phyloP scores from a whole-genome alignment of 768 basidiomycete species.

The Lactarius sp. region DNA sequence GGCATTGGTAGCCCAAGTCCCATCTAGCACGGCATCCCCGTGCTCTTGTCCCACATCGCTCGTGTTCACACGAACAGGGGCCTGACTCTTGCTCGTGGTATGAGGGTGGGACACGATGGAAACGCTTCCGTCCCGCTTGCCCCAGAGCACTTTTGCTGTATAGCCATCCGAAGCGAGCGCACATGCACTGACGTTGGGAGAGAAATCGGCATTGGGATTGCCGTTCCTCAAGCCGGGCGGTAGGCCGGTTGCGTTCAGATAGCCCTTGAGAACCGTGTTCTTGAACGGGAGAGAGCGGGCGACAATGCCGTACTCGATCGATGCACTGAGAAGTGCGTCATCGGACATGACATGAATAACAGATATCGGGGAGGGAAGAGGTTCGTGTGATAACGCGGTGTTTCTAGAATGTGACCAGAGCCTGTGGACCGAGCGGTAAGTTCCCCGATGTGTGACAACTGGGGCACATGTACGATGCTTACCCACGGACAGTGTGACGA shows the following conservation, averaged over 20 bases:
- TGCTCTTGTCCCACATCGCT: slow-evolving; percentile 59
- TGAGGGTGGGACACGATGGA: slow-evolving; percentile 52
- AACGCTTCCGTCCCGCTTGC: slow-evolving; percentile 63
- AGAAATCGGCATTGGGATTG: slow-evolving; percentile 72
- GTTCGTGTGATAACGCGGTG: slow-evolving; percentile 56
- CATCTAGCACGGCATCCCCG: slow-evolving; percentile 51
- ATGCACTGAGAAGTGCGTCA: slow-evolving; percentile 53
- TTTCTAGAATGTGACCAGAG: slow-evolving; percentile 66
- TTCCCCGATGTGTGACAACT: neutral
- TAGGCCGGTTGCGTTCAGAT: slow-evolving; percentile 57
- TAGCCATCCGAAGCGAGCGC: slow-evolving; percentile 56
- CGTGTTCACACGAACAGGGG: slow-evolving; percentile 42
- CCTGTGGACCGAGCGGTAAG: slow-evolving; percentile 35
- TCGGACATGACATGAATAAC: slow-evolving; percentile 57
- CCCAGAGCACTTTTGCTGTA: slow-evolving; percentile 69
- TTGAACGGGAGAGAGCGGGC: slow-evolving; percentile 67
- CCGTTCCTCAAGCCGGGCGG: slow-evolving; percentile 57
- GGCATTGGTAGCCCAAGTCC: slow-evolving; percentile 44
- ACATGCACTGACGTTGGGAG: slow-evolving; percentile 59
- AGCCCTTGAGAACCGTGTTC: slow-evolving; percentile 66
- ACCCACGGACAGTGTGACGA: slow-evolving; percentile 55
- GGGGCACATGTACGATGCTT: slow-evolving; percentile 21
- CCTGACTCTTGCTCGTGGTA: slow-evolving; percentile 51
- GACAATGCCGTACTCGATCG: slow-evolving; percentile 63
- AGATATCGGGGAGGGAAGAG: slow-evolving; percentile 54